Conservation (phyloP, 2,329 filamentous ascomycete species). For the Triangularia verruculosa region DNA sequence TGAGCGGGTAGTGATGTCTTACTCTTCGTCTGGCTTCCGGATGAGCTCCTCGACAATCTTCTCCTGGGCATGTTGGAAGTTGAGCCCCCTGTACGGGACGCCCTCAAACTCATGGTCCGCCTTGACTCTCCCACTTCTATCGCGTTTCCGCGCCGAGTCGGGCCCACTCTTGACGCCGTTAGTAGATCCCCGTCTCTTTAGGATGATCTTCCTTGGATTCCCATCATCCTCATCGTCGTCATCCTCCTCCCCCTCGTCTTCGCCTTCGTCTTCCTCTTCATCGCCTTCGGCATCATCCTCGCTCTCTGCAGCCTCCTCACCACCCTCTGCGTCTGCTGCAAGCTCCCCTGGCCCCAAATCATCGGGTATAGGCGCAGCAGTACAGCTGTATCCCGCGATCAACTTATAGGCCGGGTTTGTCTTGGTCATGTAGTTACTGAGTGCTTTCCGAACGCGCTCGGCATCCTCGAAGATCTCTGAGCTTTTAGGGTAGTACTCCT, state of each 20-base stretch:
- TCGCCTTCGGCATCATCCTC: conserved; percentile 34
- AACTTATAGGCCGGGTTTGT: conserved; percentile 78
- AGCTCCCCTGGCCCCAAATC: conserved; percentile 28
- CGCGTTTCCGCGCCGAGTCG: conserved; percentile 30
- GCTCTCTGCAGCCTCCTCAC: conserved; percentile 31
- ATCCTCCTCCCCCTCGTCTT: conserved; percentile 28
- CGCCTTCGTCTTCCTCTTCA: conserved; percentile 29
- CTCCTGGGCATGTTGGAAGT: conserved; percentile 81
- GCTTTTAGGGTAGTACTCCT: conserved; percentile 73
- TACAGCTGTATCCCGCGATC: conserved; percentile 62
- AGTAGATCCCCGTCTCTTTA: conserved; percentile 34
- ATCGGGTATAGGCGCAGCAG: conserved; percentile 70
- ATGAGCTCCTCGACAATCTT: conserved; percentile 77
- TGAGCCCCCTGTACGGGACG: conserved; percentile 66
- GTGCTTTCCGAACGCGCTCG: conserved; percentile 79
- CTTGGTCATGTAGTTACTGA: conserved; percentile 85
- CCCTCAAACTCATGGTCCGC: conserved; percentile 54
- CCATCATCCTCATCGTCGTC: conserved; percentile 29
- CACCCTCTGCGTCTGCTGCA: conserved; percentile 35
- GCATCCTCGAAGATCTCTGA: conserved; percentile 78
- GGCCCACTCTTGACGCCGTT: conserved; percentile 32
- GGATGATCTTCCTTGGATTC: conserved; percentile 22
- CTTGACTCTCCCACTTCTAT: conserved; percentile 34
- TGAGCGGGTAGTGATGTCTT: conserved; percentile 23
- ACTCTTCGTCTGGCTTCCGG: conserved; percentile 65